Base-by-base conservation (phyloP, 352 stramenopile genomes). In the Phytophthora sansomeana region DNA sequence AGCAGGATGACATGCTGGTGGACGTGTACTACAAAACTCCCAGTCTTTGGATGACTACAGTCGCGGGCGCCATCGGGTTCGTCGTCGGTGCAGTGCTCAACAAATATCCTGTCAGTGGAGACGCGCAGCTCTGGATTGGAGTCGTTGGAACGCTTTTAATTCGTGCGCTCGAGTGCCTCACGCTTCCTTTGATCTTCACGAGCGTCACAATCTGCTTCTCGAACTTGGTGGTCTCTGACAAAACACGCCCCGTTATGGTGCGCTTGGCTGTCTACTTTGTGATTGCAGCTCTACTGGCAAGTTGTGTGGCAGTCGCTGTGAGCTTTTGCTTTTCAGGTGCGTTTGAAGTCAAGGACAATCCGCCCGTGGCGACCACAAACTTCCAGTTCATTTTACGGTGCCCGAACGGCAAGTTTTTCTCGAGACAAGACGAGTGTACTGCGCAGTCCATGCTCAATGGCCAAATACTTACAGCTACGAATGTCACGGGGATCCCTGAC, bases 131-230 rank as follows among this genome's bases (percentile, higher is more conserved):
- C 17, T 89, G 78, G 80, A 77, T 89, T 32, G 77, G 74, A 17
- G 9, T 81, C 6, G 6, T 76, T 3, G 80, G 82, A 2, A 66
- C 46, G 36, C 52, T 88, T 6, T 72, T 78, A 52, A 67, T 81
- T 16, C 56, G 58, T 13, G 53, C 62, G 1, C 58, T 88, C 26
- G 76, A 85, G 57, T 89, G 82, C 52, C 69, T 91, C 51, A 81
- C 78, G 17, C 51, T 91, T 14, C 82, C 80, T 35, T 69, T 91
- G n/a, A 82, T 91, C 44, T 91, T 89, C 70, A 89, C 82, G n/a
- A 88, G 71, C 33, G 74, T 89, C 53, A 86, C 77, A 17, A 85
- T 84, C 38, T 85, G 78, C 58, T 71, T 89, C 24, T 78, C 74
- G 9, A 85, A 91, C 41, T 54, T 91, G 24, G 71, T 88, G 43